phyloP scores from a whole-genome alignment of 148 eudicot genomes.

The Rhododendron molle region DNA sequence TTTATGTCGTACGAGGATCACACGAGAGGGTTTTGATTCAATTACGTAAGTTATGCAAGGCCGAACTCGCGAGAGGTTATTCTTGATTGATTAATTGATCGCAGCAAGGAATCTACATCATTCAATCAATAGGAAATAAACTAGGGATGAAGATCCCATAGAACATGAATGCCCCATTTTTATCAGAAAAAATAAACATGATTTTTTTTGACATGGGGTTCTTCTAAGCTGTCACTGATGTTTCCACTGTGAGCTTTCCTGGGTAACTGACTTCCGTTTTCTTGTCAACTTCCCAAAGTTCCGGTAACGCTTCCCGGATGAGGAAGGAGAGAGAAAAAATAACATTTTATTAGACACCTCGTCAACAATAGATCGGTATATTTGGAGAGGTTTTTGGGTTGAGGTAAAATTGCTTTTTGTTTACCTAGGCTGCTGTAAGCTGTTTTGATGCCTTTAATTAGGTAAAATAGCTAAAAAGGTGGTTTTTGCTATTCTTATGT shows the following conservation, averaged over 20 bases:
- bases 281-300: slow-evolving; percentile 69
- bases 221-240: slow-evolving; percentile 65
- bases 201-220: background rate
- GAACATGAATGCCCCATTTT: background rate
- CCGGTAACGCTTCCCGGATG: slow-evolving; percentile 73
- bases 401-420: too few species aligned
- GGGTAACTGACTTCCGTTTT: slow-evolving; percentile 43
- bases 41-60: background rate
- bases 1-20: background rate
- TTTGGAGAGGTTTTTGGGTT: too few species aligned
- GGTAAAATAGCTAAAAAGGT: too few species aligned
- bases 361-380: too few species aligned
- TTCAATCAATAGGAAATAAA: background rate
- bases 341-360: too few species aligned
- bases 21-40: background rate
- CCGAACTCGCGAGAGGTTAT: background rate
- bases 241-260: slow-evolving; percentile 56
- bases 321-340: too few species aligned
- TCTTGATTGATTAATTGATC: slow-evolving; percentile 5
- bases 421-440: too few species aligned
- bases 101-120: slow-evolving; percentile 19
- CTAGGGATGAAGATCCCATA: background rate
- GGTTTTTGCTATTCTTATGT: too few species aligned
- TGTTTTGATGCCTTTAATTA: too few species aligned
- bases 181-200: background rate